Evolutionary conservation across 2,329 filamentous ascomycete species (phyloP).

Genomic region (Aspergillus sp.): DNA sequence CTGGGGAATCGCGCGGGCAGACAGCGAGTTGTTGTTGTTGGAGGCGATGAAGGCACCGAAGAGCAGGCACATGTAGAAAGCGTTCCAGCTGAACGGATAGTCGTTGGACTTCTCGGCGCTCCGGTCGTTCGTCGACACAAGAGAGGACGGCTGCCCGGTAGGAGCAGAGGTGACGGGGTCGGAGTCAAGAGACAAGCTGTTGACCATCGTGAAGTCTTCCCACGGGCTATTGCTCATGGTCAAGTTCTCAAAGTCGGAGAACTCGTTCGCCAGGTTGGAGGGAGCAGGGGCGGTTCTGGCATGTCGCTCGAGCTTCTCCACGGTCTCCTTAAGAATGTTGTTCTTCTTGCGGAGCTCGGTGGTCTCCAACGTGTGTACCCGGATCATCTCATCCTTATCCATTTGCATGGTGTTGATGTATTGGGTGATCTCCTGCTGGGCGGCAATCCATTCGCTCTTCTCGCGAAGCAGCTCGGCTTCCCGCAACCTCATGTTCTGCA

Average conservation of each 20-base stretch:
- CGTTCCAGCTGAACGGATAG: slow-evolving; percentile 66
- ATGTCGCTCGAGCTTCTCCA: slow-evolving; percentile 49
- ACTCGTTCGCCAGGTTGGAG: slow-evolving; percentile 63
- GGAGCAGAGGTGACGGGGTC: slow-evolving; percentile 36
- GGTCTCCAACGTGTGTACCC: slow-evolving; percentile 83
- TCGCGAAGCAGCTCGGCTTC: slow-evolving; percentile 51
- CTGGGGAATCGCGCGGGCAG: slow-evolving; percentile 55
- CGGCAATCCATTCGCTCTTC: slow-evolving; percentile 64
- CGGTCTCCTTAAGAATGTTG: slow-evolving; percentile 70
- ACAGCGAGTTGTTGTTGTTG: slow-evolving; percentile 69
- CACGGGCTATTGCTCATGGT: slow-evolving; percentile 74
- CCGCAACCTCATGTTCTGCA: slow-evolving; percentile 66
- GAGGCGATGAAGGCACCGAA: slow-evolving; percentile 95
- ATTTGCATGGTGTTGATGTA: slow-evolving; percentile 74
- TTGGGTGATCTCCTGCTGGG: slow-evolving; percentile 72
- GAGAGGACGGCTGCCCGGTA: slow-evolving; percentile 19
- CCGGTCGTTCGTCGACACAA: slow-evolving; percentile 44
- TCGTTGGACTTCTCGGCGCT: slow-evolving; percentile 53
- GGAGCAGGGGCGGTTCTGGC: slow-evolving; percentile 44
- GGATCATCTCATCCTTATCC: slow-evolving; percentile 90
- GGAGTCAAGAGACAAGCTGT: slow-evolving; percentile 52
- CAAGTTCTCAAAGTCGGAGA: slow-evolving; percentile 79
- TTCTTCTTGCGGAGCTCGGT: slow-evolving; percentile 92
- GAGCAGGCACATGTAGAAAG: slow-evolving; percentile 90
- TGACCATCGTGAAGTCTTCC: slow-evolving; percentile 78